A percentile compares a stretch with the other conserved stretches of the same genome.
Evolutionary conservation across 768 basidiomycete genomes (phyloP).

Genomic region (Crepidotus variabilis): DNA sequence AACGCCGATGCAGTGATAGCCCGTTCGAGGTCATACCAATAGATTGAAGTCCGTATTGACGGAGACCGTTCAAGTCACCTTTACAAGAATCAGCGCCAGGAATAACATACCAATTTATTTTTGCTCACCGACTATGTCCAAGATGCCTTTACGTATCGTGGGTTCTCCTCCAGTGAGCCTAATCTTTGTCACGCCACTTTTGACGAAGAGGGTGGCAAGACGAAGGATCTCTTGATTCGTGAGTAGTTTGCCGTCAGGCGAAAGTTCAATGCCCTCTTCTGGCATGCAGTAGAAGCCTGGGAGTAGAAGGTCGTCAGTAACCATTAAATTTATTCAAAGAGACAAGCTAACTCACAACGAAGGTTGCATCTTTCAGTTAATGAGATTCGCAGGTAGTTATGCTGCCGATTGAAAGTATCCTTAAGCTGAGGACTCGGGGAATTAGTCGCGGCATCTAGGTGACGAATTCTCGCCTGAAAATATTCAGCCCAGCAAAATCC

Average conservation of each 20-base stretch:
- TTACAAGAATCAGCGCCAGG: conserved; percentile 6
- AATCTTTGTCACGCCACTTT: conserved; percentile 82
- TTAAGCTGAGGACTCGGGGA: conserved; percentile 48
- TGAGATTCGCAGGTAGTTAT: conserved; percentile 87
- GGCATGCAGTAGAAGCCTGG: conserved; percentile 95
- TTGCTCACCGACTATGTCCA: conserved; percentile 62
- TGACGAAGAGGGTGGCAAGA: conserved; percentile 73
- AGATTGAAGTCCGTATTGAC: conserved; percentile 56
- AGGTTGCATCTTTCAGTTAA: conserved; percentile 87
- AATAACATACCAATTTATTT: background rate
- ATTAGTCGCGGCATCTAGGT: conserved; percentile 44
- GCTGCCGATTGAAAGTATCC: conserved; percentile 65
- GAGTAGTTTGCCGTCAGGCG: conserved; percentile 64
- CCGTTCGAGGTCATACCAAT: conserved; percentile 90
- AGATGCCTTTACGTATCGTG: conserved; percentile 72
- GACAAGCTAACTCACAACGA: conserved; percentile 49
- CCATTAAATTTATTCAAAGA: background rate
- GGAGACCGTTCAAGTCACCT: conserved; percentile 66
- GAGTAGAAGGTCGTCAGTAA: conserved; percentile 6
- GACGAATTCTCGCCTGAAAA: conserved; percentile 50
- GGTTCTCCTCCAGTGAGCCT: conserved; percentile 88
- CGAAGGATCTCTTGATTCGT: conserved; percentile 74
- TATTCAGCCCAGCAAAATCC: background rate
- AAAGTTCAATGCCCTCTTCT: conserved; percentile 69
- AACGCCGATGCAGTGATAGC: conserved; percentile 65